Percentiles rank a stretch among this genome's conserved stretches.
phyloP scores from a whole-genome alignment of 345 rosid genomes.

The Lepidium africanum region DNA sequence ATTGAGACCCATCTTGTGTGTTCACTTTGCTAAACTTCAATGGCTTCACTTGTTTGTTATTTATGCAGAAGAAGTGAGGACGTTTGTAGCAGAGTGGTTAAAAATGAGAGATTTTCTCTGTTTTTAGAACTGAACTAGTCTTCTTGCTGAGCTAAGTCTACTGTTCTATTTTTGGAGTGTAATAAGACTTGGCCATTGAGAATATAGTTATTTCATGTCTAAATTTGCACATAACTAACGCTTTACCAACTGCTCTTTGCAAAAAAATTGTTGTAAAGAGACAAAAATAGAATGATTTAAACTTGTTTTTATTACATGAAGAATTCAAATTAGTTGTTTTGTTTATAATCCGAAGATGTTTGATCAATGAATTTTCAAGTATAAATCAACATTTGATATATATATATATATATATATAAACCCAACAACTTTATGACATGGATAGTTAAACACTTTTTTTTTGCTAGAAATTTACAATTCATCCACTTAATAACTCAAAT shows the following conservation, averaged over 20 bases:
- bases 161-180: conserved; percentile 23
- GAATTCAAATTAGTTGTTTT: neutral
- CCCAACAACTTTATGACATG: neutral
- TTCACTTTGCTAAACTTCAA: conserved; percentile 9
- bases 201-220: neutral
- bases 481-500: neutral
- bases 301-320: neutral
- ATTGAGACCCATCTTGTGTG: conserved; percentile 26
- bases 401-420: too few relatives aligned
- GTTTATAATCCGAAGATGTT: neutral
- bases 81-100: conserved; percentile 2
- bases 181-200: conserved; percentile 17
- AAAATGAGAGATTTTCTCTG: conserved; percentile 13
- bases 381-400: neutral
- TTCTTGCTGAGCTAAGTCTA: conserved; percentile 16
- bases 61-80: conserved; percentile 14
- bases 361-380: neutral
- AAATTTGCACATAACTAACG: neutral
- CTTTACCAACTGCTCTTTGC: neutral
- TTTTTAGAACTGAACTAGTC: conserved; percentile 12
- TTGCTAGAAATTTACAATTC: neutral
- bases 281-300: neutral
- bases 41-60: conserved; percentile 13
- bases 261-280: neutral
- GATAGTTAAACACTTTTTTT: neutral